Percentiles rank a stretch among this genome's conserved stretches.
phyloP scores from a whole-genome alignment of 2,329 filamentous ascomycete species.

The Phyllosticta ampelicida region DNA sequence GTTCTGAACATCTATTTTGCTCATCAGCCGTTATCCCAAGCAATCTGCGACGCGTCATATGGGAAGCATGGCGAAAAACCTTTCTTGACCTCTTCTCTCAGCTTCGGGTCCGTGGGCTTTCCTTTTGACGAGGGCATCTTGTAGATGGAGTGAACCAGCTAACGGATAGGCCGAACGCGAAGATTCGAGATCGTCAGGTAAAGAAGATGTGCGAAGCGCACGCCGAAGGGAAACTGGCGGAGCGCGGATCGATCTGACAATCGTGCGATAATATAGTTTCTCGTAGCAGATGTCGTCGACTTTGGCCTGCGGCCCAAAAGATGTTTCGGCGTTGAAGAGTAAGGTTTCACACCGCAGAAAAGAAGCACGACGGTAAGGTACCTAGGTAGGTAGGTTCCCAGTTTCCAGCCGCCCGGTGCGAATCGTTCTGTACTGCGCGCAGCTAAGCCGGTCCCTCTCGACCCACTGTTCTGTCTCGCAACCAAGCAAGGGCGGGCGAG shows the following conservation, averaged over 20 bases:
- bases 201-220: background rate
- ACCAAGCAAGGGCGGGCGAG: background rate
- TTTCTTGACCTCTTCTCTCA: conserved; percentile 36
- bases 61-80: conserved; percentile 14
- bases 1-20: conserved; percentile 29
- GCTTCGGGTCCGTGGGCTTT: conserved; percentile 35
- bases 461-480: background rate
- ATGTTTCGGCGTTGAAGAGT: too few relatives aligned
- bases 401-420: too few relatives aligned
- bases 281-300: too few relatives aligned
- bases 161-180: background rate
- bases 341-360: too few relatives aligned
- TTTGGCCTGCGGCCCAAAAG: too few relatives aligned
- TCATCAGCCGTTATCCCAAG: background rate
- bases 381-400: too few relatives aligned
- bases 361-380: too few relatives aligned
- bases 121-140: conserved; percentile 34
- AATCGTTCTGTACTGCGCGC: background rate
- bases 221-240: too few relatives aligned
- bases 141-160: background rate
- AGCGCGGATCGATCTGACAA: too few relatives aligned
- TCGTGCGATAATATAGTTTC: too few relatives aligned
- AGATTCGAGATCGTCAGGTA: background rate
- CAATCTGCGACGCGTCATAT: background rate
- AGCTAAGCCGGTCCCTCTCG: background rate